Conservation (phyloP, 805 yeast species). For the Saccharomyces paradoxus region DNA sequence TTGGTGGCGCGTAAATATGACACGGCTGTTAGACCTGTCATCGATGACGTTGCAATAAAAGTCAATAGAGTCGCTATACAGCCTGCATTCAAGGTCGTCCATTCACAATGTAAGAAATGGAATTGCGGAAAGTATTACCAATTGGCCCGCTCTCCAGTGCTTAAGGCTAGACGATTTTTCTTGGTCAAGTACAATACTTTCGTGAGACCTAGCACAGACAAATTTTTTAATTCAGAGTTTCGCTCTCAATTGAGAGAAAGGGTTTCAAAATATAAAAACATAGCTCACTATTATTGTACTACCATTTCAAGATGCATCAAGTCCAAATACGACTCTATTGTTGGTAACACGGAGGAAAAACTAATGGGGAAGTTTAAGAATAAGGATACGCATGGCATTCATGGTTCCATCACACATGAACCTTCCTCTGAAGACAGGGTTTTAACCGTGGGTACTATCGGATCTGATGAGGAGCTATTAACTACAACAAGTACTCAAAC, state of each 20-base stretch:
- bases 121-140: neutral
- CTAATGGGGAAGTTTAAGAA: neutral
- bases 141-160: neutral
- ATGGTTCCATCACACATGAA: neutral
- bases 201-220: conserved; percentile 5
- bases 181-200: neutral
- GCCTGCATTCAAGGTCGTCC: neutral
- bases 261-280: neutral
- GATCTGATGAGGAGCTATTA: neutral
- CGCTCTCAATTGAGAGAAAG: neutral
- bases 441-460: conserved; percentile 2
- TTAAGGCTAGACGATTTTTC: neutral
- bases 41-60: neutral
- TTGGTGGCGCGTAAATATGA: conserved; percentile 2
- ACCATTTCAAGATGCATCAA: neutral
- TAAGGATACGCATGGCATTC: neutral
- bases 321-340: neutral
- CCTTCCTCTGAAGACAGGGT: conserved; percentile 2
- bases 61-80: neutral
- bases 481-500: conserved; percentile 11
- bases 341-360: neutral
- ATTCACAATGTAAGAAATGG: neutral
- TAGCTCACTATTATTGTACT: neutral
- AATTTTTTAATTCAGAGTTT: neutral
- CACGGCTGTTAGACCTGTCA: conserved; percentile 4